Percentiles rank a stretch among this genome's conserved stretches.
phyloP scores from a whole-genome alignment of 2,329 filamentous ascomycete genomes.

The Drechslerella stenobrocha region DNA sequence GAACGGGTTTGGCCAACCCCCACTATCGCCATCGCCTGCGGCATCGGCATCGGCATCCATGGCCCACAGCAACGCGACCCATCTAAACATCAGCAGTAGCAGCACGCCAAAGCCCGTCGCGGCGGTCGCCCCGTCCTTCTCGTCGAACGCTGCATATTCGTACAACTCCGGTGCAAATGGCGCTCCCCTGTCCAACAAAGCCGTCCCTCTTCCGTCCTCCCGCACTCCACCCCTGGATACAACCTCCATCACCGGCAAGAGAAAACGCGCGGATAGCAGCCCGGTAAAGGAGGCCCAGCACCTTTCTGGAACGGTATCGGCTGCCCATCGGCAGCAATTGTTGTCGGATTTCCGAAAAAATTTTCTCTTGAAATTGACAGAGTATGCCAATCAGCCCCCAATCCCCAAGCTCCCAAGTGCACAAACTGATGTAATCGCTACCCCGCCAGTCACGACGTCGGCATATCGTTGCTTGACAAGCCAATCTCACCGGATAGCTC shows the following conservation, averaged over 20 bases:
- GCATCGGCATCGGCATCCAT: slow-evolving; percentile 5
- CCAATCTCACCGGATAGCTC: slow-evolving; percentile 15
- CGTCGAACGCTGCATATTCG: slow-evolving; percentile 2
- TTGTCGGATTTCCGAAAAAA: slow-evolving; percentile 22
- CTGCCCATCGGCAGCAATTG: slow-evolving; percentile 29
- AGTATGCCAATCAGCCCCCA: slow-evolving; percentile 15
- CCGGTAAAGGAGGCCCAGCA: slow-evolving; percentile 32
- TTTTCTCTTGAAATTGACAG: slow-evolving; percentile 13
- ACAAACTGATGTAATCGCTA: not conserved
- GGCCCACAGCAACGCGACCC: slow-evolving; percentile 4
- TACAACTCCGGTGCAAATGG: slow-evolving; percentile 23
- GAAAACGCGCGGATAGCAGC: slow-evolving; percentile 45
- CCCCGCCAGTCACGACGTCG: slow-evolving; percentile 16
- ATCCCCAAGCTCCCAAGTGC: not conserved
- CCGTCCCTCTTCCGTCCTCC: slow-evolving; percentile 10
- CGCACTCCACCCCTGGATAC: slow-evolving; percentile 26
- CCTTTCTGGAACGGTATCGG: slow-evolving; percentile 9
- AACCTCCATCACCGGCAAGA: slow-evolving; percentile 40
- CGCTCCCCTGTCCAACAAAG: not conserved
- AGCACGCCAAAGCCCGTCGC: slow-evolving; percentile 12
- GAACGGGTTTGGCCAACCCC: slow-evolving; percentile 34
- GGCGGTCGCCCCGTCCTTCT: slow-evolving; percentile 15
- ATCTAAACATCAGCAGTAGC: not conserved
- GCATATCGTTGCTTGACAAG: slow-evolving; percentile 32
- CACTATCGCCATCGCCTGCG: slow-evolving; percentile 17